Conservation (phyloP, 176 grass and related monocot species). For the Carex pumila region DNA sequence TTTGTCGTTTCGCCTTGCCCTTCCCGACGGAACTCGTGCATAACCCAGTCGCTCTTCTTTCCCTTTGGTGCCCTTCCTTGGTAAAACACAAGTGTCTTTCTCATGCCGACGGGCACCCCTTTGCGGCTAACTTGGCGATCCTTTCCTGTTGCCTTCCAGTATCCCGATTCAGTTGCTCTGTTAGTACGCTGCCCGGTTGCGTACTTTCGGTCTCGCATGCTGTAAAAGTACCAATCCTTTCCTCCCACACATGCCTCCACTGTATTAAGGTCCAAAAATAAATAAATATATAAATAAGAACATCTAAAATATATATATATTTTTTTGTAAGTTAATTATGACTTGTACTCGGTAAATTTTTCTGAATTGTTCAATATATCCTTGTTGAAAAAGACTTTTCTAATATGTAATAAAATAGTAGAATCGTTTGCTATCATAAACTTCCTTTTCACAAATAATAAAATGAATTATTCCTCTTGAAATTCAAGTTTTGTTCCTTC, state of each 20-base stretch:
- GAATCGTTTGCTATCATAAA: not conserved
- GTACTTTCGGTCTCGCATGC: conserved; percentile 76
- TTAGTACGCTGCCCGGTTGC: conserved; percentile 79
- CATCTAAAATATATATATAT: not conserved
- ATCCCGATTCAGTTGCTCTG: conserved; percentile 76
- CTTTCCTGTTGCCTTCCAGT: conserved; percentile 94
- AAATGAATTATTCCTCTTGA: conserved; percentile 1
- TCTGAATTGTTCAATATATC: not conserved
- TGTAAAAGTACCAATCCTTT: conserved; percentile 95
- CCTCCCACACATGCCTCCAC: conserved; percentile 72
- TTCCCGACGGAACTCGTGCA: conserved; percentile 88
- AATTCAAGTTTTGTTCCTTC: conserved; percentile 7
- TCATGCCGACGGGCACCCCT: conserved; percentile 69
- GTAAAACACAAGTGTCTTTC: conserved; percentile 96
- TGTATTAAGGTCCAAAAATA: conserved; percentile 5
- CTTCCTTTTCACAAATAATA: not conserved
- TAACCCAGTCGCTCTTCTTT: conserved; percentile 95
- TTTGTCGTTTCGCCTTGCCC: conserved; percentile 34
- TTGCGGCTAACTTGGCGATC: conserved; percentile 55
- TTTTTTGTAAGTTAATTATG: not conserved
- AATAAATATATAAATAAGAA: not conserved
- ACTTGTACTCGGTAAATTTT: not conserved
- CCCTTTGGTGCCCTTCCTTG: conserved; percentile 87
- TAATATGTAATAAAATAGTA: not conserved
- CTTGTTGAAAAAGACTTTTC: not conserved